Evolutionary conservation across 768 basidiomycete genomes (phyloP).

Genomic region (Auricularia heimuer): DNA sequence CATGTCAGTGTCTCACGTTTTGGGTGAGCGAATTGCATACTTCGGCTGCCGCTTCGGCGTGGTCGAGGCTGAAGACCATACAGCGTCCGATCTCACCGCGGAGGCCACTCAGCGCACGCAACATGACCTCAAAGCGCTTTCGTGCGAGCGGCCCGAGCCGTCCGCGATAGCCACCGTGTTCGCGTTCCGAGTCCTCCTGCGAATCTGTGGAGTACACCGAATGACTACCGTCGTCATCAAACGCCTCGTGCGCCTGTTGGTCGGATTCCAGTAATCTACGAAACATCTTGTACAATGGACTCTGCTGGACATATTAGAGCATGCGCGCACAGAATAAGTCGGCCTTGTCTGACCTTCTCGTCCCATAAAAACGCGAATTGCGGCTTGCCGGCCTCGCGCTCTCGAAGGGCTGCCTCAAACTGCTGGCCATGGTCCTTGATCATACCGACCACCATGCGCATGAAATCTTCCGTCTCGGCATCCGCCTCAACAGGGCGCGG

Average conservation of each 20-base stretch:
- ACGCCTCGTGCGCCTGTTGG: slow-evolving; percentile 50
- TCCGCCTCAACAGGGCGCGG: slow-evolving; percentile 44
- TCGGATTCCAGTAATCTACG: slow-evolving; percentile 55
- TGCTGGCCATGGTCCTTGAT: slow-evolving; percentile 70
- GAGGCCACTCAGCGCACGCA: slow-evolving; percentile 76
- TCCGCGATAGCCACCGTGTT: slow-evolving; percentile 59
- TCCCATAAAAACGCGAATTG: slow-evolving; percentile 68
- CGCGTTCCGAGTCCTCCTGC: slow-evolving; percentile 86
- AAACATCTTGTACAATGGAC: slow-evolving; percentile 63
- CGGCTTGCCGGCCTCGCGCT: slow-evolving; percentile 69
- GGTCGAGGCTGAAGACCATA: slow-evolving; percentile 96
- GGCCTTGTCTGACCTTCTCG: slow-evolving; percentile 16
- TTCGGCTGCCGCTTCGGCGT: slow-evolving; percentile 92
- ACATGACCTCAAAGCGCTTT: slow-evolving; percentile 81
- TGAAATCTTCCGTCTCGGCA: slow-evolving; percentile 72
- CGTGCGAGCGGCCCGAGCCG: slow-evolving; percentile 70
- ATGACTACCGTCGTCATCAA: slow-evolving; percentile 67
- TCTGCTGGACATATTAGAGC: slow-evolving; percentile 29
- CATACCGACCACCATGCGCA: slow-evolving; percentile 77
- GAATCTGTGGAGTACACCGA: slow-evolving; percentile 89
- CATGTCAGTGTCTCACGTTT: slow-evolving; percentile 1
- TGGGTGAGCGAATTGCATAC: slow-evolving; percentile 29
- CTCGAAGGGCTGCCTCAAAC: slow-evolving; percentile 65
- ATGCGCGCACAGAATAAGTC: background rate
- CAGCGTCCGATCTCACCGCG: slow-evolving; percentile 86